Percentiles rank a stretch among this genome's conserved stretches.
phyloP scores from a whole-genome alignment of 1,284 basidiomycete genomes.

The Phylloboletellus chloephorus region DNA sequence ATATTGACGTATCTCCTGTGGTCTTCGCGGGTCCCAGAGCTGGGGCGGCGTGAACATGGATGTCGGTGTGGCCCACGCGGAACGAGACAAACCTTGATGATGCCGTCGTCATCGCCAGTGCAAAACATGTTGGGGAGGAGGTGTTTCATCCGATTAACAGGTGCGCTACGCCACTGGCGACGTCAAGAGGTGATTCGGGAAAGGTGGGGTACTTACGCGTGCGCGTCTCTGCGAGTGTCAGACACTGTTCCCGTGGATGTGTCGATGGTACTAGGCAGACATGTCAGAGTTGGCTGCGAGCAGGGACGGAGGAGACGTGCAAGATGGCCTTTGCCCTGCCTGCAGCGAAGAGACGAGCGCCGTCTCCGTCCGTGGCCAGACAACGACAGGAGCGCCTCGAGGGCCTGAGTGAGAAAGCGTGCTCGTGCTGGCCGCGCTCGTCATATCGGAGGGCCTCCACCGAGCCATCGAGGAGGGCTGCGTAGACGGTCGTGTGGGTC shows the following conservation, averaged over 20 bases:
- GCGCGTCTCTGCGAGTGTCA: slow-evolving; percentile 60
- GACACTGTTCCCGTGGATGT: slow-evolving; percentile 58
- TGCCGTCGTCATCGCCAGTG: slow-evolving; percentile 91
- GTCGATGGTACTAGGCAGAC: slow-evolving; percentile 64
- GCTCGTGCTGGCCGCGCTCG: slow-evolving; percentile 53
- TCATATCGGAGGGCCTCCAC: slow-evolving; percentile 77
- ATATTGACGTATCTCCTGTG: slow-evolving; percentile 62
- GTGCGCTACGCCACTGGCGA: slow-evolving; percentile 50
- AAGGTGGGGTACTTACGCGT: slow-evolving; percentile 60
- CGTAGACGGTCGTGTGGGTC: slow-evolving; percentile 59
- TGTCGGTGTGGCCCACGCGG: not conserved
- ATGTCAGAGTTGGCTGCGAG: slow-evolving; percentile 6
- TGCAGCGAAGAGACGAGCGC: slow-evolving; percentile 65
- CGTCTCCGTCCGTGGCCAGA: slow-evolving; percentile 60
- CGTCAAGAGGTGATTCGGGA: slow-evolving; percentile 29
- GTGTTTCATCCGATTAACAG: slow-evolving; percentile 79
- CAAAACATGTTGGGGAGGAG: slow-evolving; percentile 67
- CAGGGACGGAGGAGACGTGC: slow-evolving; percentile 46
- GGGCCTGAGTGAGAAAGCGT: slow-evolving; percentile 53
- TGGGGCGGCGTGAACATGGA: slow-evolving; percentile 26
- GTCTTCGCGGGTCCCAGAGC: slow-evolving; percentile 86
- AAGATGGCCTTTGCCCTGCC: slow-evolving; percentile 81
- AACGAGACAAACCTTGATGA: slow-evolving; percentile 67
- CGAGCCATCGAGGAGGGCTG: slow-evolving; percentile 77
- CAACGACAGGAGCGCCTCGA: slow-evolving; percentile 76